phyloP scores from a whole-genome alignment of 208 protist genomes.

The Naegleria fowleri region DNA sequence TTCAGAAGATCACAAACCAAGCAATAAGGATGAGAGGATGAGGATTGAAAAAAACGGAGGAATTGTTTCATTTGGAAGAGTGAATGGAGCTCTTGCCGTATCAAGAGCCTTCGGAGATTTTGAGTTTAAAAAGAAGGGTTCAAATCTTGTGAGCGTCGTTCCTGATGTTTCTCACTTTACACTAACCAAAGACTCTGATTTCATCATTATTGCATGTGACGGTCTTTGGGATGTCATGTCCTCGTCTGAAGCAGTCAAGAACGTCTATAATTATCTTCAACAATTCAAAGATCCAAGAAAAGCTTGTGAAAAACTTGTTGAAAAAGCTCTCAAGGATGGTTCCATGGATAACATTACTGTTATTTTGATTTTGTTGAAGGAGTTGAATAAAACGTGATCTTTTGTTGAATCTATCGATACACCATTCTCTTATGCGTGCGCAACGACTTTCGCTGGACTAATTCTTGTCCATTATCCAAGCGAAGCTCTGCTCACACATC shows the following conservation, averaged over 20 bases:
- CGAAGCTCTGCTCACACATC: too few relatives aligned
- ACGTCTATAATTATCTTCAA: constrained; percentile 69
- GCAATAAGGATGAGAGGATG: constrained; percentile 65
- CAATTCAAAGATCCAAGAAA: constrained; percentile 62
- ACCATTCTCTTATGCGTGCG: too few relatives aligned
- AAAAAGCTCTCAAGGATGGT: constrained; percentile 73
- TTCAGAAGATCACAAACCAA: constrained; percentile 87
- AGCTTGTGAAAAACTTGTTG: constrained; percentile 68
- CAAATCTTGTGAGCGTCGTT: constrained; percentile 78
- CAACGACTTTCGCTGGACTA: too few relatives aligned
- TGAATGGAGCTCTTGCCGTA: constrained; percentile 83
- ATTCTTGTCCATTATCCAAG: too few relatives aligned
- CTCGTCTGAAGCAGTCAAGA: constrained; percentile 76
- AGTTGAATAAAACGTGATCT: constrained; percentile 14
- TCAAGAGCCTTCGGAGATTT: constrained; percentile 83
- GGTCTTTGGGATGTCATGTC: constrained; percentile 78
- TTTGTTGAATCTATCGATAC: too few relatives aligned
- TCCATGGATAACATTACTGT: constrained; percentile 80
- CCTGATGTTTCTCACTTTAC: constrained; percentile 69
- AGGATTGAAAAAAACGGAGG: constrained; percentile 80
- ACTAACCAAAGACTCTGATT: constrained; percentile 63
- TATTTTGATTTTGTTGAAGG: constrained; percentile 75
- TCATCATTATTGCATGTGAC: constrained; percentile 78
- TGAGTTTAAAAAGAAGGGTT: constrained; percentile 75
- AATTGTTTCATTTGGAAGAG: constrained; percentile 78